These are phyloP conservation scores for Arctium lappa DNA, from an alignment of 129 eudicot genomes.

Conservation along the genomic window DNA sequence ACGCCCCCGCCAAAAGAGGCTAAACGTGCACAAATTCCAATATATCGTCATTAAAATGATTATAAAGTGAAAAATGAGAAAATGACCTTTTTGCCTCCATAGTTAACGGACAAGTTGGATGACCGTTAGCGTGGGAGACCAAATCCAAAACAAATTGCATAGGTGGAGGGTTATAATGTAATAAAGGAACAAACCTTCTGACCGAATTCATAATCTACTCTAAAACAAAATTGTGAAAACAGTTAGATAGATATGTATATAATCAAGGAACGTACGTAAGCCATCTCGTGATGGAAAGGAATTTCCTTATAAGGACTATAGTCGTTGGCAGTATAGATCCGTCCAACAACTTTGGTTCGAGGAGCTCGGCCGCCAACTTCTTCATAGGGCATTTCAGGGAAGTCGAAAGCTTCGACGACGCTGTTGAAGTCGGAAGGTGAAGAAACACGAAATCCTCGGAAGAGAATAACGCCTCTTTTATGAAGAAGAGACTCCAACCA, in stretches of 20 bases:
- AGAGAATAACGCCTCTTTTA: constrained; percentile 60
- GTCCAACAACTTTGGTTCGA: constrained; percentile 59
- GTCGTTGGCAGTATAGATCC: constrained; percentile 83
- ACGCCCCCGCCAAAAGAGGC: too few relatives aligned
- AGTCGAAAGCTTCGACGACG: constrained; percentile 75
- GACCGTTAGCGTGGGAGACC: too few relatives aligned
- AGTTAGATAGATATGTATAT: neutral
- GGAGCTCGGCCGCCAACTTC: constrained; percentile 77
- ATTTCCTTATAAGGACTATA: constrained; percentile 66
- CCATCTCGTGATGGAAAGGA: constrained; percentile 84
- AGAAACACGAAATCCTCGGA: constrained; percentile 50
- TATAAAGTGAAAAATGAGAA: too few relatives aligned
- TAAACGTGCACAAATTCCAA: too few relatives aligned
- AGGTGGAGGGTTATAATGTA: too few relatives aligned
- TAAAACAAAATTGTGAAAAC: neutral
- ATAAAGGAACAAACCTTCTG: too few relatives aligned
- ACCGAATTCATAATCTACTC: too few relatives aligned
- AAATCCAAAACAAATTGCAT: too few relatives aligned
- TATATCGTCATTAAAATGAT: too few relatives aligned
- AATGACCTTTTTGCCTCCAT: too few relatives aligned
- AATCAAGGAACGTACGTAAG: constrained; percentile 42
- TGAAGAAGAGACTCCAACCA: constrained; percentile 54
- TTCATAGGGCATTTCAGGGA: constrained; percentile 42
- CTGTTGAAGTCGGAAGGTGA: constrained; percentile 64
- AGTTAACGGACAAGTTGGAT: too few relatives aligned